phyloP scores from a whole-genome alignment of 257 asterid species.

The Rehmannia glutinosa region DNA sequence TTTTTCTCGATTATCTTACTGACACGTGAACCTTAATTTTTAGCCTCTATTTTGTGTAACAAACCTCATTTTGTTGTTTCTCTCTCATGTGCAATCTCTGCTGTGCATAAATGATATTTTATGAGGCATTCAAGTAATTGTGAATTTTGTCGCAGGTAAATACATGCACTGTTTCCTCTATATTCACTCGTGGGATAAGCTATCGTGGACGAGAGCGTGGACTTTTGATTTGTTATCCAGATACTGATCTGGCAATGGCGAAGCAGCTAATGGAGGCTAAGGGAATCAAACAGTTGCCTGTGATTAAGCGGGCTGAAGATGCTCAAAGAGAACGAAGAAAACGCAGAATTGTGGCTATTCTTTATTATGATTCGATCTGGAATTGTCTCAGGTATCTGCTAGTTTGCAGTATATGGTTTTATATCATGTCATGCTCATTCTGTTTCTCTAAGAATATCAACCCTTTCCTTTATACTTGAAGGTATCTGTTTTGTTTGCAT shows the following conservation, averaged over 20 bases:
- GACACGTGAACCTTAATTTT: neutral
- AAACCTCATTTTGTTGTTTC: constrained; percentile 13
- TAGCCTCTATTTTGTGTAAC: neutral
- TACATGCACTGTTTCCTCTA: constrained; percentile 60
- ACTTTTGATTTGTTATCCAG: constrained; percentile 80
- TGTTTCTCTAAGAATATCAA: too few relatives aligned
- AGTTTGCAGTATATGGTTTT: constrained; percentile 2
- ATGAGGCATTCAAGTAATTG: neutral
- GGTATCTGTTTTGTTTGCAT: neutral
- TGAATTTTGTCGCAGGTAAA: constrained; percentile 44
- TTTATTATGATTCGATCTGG: constrained; percentile 79
- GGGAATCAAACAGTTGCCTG: constrained; percentile 91
- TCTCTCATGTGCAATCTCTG: too few relatives aligned
- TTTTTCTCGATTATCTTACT: neutral
- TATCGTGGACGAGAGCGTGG: constrained; percentile 73
- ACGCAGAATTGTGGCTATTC: constrained; percentile 56
- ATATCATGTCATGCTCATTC: neutral
- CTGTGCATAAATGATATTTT: too few relatives aligned
- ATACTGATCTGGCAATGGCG: constrained; percentile 78
- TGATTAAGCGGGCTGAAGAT: constrained; percentile 64
- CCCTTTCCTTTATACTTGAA: neutral
- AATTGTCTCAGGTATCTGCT: constrained; percentile 57
- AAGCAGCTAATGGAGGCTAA: constrained; percentile 98
- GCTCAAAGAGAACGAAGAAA: constrained; percentile 59
- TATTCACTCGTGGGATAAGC: constrained; percentile 77